phyloP scores from a whole-genome alignment of 345 rosid genomes.

The Raphanus raphanistrum region DNA sequence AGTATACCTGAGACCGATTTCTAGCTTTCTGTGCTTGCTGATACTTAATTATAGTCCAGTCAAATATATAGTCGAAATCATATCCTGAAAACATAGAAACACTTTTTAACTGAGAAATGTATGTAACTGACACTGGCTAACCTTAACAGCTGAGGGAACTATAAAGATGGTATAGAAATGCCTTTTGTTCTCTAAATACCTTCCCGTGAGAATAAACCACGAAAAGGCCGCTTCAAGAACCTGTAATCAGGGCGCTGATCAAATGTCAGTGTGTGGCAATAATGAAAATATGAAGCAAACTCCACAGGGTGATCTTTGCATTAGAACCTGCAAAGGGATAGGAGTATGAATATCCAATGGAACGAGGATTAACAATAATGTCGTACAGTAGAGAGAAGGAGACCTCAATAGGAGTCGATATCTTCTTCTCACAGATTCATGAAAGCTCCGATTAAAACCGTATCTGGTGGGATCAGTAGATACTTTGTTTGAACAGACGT shows the following conservation, averaged over 20 bases:
- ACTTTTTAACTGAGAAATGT: background rate
- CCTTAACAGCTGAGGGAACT: background rate
- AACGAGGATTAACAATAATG: background rate
- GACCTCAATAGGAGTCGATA: constrained; percentile 91
- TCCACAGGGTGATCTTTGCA: constrained; percentile 82
- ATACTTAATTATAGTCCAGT: constrained; percentile 94
- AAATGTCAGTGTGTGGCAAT: constrained; percentile 82
- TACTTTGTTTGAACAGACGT: constrained; percentile 13
- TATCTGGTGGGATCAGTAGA: constrained; percentile 33
- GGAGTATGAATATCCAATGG: background rate
- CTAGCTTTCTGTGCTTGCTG: constrained; percentile 71
- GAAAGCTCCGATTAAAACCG: constrained; percentile 29
- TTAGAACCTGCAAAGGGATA: constrained; percentile 50
- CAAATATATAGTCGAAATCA: constrained; percentile 81
- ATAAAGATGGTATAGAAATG: background rate
- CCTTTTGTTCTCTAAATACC: constrained; percentile 42
- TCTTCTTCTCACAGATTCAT: constrained; percentile 84
- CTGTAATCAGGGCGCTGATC: constrained; percentile 94
- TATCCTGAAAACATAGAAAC: constrained; percentile 51
- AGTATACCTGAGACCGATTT: constrained; percentile 54
- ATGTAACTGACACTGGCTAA: background rate
- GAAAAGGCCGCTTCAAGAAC: constrained; percentile 80
- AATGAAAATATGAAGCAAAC: constrained; percentile 87
- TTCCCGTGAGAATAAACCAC: constrained; percentile 73
- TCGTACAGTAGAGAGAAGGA: background rate